Evolutionary conservation across 768 basidiomycete genomes (phyloP).

Genomic region (Phaeotremella skinneri): DNA sequence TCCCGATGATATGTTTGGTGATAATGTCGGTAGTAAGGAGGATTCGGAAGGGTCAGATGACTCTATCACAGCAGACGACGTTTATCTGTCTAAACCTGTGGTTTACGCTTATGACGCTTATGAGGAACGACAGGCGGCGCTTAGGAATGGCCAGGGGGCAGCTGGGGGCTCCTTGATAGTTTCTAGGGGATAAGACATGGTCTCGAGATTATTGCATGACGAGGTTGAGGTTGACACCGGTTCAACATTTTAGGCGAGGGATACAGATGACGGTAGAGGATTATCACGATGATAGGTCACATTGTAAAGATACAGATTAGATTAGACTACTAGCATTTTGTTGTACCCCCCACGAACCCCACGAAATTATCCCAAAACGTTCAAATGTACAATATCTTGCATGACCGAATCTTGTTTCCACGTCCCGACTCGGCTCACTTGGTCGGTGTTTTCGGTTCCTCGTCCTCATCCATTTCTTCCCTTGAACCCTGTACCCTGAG

Average conservation of each 20-base stretch:
- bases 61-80: slow-evolving; percentile 35
- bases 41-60: slow-evolving; percentile 41
- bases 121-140: slow-evolving; percentile 63
- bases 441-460: not conserved
- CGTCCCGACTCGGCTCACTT: not conserved
- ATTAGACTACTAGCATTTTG: no score
- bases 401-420: not conserved
- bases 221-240: no score
- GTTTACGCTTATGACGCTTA: slow-evolving; percentile 90
- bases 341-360: no score
- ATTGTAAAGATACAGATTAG: no score
- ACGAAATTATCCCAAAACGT: no score
- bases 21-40: slow-evolving; percentile 44
- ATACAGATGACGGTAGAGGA: no score
- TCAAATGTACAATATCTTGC: not conserved
- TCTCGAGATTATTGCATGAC: no score
- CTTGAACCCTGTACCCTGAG: no score
- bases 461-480: not conserved
- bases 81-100: slow-evolving; percentile 53
- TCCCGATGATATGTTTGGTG: slow-evolving; percentile 61
- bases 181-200: no score
- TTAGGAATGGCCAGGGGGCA: slow-evolving; percentile 50
- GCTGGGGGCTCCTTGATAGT: slow-evolving; percentile 5
- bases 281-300: no score
- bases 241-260: no score